A percentile compares a stretch with the other conserved stretches of the same genome.
Conservation (phyloP, 192 early-diverging fungal species). For the Phlyctochytrium bullatum region DNA sequence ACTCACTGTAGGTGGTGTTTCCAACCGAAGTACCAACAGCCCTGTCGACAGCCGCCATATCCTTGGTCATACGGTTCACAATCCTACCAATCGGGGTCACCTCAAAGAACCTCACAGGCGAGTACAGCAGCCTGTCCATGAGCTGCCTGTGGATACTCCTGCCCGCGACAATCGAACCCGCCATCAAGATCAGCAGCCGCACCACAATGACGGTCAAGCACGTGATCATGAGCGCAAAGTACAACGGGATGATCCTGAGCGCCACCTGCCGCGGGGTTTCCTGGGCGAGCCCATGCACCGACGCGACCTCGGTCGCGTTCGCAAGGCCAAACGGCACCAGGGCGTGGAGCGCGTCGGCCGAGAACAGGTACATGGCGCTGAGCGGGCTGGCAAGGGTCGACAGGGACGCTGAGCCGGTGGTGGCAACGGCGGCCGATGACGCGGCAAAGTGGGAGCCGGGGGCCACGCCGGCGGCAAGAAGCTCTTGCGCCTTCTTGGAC, state of each 20-base stretch:
- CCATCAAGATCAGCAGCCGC: conserved; percentile 16
- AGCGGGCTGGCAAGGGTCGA: no score
- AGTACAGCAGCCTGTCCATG: conserved; percentile 28
- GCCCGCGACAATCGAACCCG: conserved; percentile 15
- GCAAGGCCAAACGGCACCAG: no score
- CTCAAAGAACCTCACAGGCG: conserved; percentile 86
- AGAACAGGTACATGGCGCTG: no score
- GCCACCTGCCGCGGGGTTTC: no score
- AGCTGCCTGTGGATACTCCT: conserved; percentile 15
- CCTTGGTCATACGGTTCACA: conserved; percentile 59
- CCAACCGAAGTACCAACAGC: conserved; percentile 18
- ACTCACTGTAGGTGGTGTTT: conserved; percentile 12
- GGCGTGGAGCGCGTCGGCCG: no score
- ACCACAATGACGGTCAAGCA: conserved; percentile 13
- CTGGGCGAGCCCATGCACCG: no score
- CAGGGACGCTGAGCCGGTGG: no score
- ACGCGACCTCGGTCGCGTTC: no score
- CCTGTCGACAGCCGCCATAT: conserved; percentile 29
- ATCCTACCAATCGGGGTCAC: conserved; percentile 84
- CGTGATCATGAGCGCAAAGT: background rate
- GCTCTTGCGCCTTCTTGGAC: no score
- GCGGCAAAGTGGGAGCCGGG: no score
- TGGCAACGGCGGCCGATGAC: no score
- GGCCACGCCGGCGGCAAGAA: no score
- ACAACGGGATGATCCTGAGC: conserved; percentile 19